phyloP scores from a whole-genome alignment of 129 eudicot species.

The Glebionis coronaria region DNA sequence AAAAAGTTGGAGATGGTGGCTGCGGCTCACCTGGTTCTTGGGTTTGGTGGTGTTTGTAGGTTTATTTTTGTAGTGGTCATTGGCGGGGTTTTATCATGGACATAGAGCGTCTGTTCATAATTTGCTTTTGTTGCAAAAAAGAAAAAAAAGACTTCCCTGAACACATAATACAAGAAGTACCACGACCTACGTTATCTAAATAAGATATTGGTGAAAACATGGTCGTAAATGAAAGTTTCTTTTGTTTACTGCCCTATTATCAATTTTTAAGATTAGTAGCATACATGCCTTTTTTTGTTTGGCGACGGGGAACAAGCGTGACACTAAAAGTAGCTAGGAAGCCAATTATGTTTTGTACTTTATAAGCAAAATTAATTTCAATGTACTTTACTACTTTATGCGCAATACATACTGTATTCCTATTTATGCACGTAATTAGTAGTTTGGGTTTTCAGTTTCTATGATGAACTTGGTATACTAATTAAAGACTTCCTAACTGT shows the following conservation, averaged over 20 bases:
- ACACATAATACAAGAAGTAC: constrained; percentile 7
- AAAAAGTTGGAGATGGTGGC: no score
- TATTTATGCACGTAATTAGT: neutral
- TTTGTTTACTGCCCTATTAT: constrained; percentile 8
- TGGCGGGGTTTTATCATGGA: no score
- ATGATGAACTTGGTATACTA: no score
- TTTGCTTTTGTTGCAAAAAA: no score
- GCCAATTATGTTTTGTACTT: constrained; percentile 14
- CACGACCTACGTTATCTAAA: constrained; percentile 13
- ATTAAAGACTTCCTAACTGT: no score
- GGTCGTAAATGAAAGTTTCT: neutral
- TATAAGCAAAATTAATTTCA: neutral
- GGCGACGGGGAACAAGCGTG: constrained; percentile 11
- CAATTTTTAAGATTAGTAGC: constrained; percentile 5
- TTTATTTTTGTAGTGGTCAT: no score
- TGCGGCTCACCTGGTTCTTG: no score
- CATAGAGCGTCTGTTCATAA: no score
- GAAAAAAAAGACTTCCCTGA: constrained; percentile 2
- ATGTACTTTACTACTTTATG: neutral
- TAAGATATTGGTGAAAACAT: neutral
- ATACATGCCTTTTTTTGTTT: constrained; percentile 18
- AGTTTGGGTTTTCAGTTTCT: neutral
- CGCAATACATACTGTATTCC: no score
- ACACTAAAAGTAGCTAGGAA: constrained; percentile 7
- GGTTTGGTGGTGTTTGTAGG: no score